Base-by-base conservation (phyloP, 805 yeast species). In the Candida cerambycidarum region DNA sequence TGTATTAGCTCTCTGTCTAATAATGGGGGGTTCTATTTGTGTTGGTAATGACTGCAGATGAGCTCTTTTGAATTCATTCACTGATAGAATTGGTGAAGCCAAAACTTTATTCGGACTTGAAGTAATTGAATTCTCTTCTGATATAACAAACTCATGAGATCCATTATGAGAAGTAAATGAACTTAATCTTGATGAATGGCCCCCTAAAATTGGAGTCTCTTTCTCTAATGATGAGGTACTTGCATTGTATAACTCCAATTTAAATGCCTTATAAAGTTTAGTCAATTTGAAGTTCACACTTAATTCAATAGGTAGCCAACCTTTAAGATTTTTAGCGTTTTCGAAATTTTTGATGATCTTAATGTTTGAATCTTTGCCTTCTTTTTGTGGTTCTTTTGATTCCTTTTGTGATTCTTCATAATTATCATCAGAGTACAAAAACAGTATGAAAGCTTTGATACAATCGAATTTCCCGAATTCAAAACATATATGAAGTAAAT, bases 401-500 rank as follows among this genome's bases (percentile, higher is more conserved):
- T 21, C 23, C 23, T 5, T 21, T 21, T 21, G 23, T 21, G 23
- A 8, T 21, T 21, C 23, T 29, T 14, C 6, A 3, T 52, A 46
- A 16, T 46, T 43, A 2, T 45, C 46, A 28, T 25, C 24, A 10
- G 18, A 30, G 25, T 44, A 39, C 24, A 49, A 27, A 19, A 33
- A 34, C 16, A 42, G 41, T 1, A 46, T n/a, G n/a, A 49, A 46
- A 14, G 54, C 64, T 39, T 56, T 55, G 15, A 67, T 51, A 40
- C 74, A 67, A 5, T 51, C 59, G 29, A 57, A 47, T 32, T 57
- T 55, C 18, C 69, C 71, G 47, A 58, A 61, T 39, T 69, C 67
- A 47, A 69, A 66, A 39, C 69, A 62, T 28, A 67, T 44, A 43
- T 70, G 76, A 15, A 70, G 54, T 32, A 69, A 57, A 28, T 68